Conservation (phyloP, 805 yeast genomes). For the Candida palmyrensis region DNA sequence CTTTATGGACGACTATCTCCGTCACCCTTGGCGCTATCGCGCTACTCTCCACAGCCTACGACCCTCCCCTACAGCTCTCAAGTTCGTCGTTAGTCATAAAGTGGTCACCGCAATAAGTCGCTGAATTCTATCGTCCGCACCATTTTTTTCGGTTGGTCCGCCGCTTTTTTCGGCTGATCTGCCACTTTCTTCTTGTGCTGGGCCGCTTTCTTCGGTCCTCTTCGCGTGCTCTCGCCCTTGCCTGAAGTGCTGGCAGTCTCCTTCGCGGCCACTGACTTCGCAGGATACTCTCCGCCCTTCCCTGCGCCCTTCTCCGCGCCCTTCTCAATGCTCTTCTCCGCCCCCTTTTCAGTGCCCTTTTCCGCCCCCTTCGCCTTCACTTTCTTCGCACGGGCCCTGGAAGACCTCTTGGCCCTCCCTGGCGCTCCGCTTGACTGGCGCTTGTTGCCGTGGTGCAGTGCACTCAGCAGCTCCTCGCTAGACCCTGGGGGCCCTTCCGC, state of each 20-base stretch:
- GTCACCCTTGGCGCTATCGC: too few relatives aligned
- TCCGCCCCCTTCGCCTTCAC: too few relatives aligned
- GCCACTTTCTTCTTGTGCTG: background rate
- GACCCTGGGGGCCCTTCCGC: too few relatives aligned
- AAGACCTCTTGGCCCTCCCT: background rate
- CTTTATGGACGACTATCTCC: too few relatives aligned
- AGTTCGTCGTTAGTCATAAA: too few relatives aligned
- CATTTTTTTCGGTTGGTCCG: background rate
- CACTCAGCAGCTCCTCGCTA: background rate
- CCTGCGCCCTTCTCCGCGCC: too few relatives aligned
- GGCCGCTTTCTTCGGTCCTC: background rate
- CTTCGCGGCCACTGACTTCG: constrained; percentile 1
- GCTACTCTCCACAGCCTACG: too few relatives aligned
- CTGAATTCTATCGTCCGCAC: constrained; percentile 2
- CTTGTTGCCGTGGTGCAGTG: background rate
- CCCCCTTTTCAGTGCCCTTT: too few relatives aligned
- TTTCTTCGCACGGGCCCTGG: background rate
- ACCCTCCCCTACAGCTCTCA: too few relatives aligned
- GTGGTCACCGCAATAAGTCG: constrained; percentile 1
- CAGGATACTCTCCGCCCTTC: too few relatives aligned
- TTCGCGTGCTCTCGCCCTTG: background rate
- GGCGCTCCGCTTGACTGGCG: background rate
- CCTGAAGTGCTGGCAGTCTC: background rate
- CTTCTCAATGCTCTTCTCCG: too few relatives aligned
- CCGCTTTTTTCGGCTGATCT: background rate